Evolutionary conservation across 257 asterid genomes (phyloP), one percentile per base, ranked within the genome.

Genomic region (Verbascum thapsus): DNA sequence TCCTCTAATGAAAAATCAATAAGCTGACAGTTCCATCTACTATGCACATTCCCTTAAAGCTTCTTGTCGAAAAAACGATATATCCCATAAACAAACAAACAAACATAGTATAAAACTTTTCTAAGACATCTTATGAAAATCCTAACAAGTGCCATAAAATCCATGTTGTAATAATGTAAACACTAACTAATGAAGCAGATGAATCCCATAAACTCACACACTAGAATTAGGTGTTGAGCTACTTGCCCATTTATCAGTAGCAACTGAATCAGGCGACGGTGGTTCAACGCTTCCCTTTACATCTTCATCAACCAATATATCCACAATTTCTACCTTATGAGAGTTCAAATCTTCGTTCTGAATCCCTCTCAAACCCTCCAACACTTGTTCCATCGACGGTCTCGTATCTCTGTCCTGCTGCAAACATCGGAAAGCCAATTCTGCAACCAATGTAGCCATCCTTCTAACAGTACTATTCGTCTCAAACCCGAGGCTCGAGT

Each of bases 371-470:
- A 91, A 62, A 42, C 57, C 59, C 59, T 80, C 82, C 71, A 82
- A 41, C 22, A 81, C 90, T 72, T 91, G 94, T 55, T 72, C 82
- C 95, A 91, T 91, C 7, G 96, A 76, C 7, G 98, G 98, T 54
- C 98, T 84, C 94, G 80, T 73, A 38, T 81, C 92, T 10, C 77
- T 82, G 69, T 83, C 90, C 50, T 81, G 95, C 75, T 86, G 98
- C 82, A 91, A 63, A 63, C 98, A 91, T 8, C 95, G 79, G 13
- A 88, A 91, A 34, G 96, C 98, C 20, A 91, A 58, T 54, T 88
- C 95, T 0, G 95, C 90, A 4, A 91, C 95, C 42, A 52, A 52
- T 0, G 95, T 78, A 18, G 66, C 68, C 91, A 81, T 86, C 76
- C 87, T 78, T 63, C 94, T 77, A 49, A 76, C 80, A 0, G 62